Conservation (phyloP, 345 rosid genomes). For the Streptanthus diversifolius region DNA sequence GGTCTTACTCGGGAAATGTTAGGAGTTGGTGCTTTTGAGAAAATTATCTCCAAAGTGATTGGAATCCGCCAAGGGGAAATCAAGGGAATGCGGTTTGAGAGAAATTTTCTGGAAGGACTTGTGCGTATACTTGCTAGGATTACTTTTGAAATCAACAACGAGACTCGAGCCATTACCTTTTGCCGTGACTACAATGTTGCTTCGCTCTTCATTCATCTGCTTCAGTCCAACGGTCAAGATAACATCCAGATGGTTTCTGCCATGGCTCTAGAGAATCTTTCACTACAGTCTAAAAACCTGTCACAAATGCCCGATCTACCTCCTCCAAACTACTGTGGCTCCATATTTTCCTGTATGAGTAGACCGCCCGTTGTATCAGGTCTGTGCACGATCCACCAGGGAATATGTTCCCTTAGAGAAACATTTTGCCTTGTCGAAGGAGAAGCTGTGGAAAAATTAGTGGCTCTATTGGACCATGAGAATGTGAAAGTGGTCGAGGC, state of each 20-base stretch:
- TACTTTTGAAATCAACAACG: slow-evolving; percentile 67
- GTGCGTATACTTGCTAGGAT: slow-evolving; percentile 76
- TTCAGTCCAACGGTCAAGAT: slow-evolving; percentile 76
- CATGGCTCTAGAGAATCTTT: slow-evolving; percentile 80
- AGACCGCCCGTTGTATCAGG: slow-evolving; percentile 64
- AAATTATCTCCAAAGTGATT: slow-evolving; percentile 47
- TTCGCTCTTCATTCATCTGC: slow-evolving; percentile 61
- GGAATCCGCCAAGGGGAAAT: slow-evolving; percentile 72
- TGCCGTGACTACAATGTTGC: slow-evolving; percentile 70
- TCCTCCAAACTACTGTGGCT: slow-evolving; percentile 47
- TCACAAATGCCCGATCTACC: slow-evolving; percentile 73
- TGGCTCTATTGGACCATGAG: slow-evolving; percentile 65
- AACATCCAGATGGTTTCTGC: slow-evolving; percentile 85
- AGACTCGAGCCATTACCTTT: slow-evolving; percentile 55
- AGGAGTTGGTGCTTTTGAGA: slow-evolving; percentile 62
- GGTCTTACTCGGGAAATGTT: slow-evolving; percentile 85
- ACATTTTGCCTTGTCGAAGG: slow-evolving; percentile 86
- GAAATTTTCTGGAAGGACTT: slow-evolving; percentile 78
- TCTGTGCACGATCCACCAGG: slow-evolving; percentile 70
- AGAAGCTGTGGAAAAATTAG: slow-evolving; percentile 61
- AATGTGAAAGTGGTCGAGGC: slow-evolving; percentile 82
- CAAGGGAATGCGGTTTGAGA: slow-evolving; percentile 71
- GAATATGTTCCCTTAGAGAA: slow-evolving; percentile 63
- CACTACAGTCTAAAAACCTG: slow-evolving; percentile 61
- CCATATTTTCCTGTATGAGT: slow-evolving; percentile 74